A percentile compares a stretch with the other conserved stretches of the same genome.
Evolutionary conservation across 257 asterid genomes (phyloP).

Genomic region (Cordia subcordata): DNA sequence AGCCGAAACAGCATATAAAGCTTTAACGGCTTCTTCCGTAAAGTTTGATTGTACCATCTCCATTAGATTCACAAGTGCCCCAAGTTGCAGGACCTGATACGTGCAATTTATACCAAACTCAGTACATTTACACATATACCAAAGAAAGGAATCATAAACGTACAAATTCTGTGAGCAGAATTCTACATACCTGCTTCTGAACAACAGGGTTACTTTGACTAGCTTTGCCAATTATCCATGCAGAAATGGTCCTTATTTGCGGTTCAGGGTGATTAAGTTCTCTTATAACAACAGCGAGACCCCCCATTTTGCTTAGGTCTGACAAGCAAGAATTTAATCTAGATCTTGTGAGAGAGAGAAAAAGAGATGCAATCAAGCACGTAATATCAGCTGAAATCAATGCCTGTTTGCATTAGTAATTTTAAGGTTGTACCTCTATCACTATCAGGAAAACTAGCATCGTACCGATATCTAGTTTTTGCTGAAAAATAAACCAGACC

Average conservation of each 20-base stretch:
- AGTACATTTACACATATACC: background rate
- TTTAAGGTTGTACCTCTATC: too few relatives aligned
- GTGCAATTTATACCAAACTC: conserved; percentile 16
- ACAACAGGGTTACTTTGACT: conserved; percentile 76
- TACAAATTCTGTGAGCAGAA: background rate
- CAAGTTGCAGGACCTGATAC: conserved; percentile 69
- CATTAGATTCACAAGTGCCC: conserved; percentile 49
- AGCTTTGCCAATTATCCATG: conserved; percentile 86
- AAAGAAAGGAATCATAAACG: background rate
- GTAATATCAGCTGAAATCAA: background rate
- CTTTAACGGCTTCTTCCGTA: conserved; percentile 73
- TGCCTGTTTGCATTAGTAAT: too few relatives aligned
- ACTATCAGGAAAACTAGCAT: too few relatives aligned
- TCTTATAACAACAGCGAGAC: conserved; percentile 45
- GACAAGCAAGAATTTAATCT: conserved; percentile 6
- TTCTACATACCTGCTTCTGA: conserved; percentile 62
- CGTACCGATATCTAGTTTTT: too few relatives aligned
- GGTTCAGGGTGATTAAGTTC: conserved; percentile 45
- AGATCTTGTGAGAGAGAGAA: background rate
- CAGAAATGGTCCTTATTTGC: conserved; percentile 61
- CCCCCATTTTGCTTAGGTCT: conserved; percentile 83
- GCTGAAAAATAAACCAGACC: too few relatives aligned
- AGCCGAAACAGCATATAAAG: conserved; percentile 77
- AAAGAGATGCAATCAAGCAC: background rate
- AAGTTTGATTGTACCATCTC: conserved; percentile 52